Base-by-base conservation (phyloP, 257 asterid species). In the Ilex aquifolium region DNA sequence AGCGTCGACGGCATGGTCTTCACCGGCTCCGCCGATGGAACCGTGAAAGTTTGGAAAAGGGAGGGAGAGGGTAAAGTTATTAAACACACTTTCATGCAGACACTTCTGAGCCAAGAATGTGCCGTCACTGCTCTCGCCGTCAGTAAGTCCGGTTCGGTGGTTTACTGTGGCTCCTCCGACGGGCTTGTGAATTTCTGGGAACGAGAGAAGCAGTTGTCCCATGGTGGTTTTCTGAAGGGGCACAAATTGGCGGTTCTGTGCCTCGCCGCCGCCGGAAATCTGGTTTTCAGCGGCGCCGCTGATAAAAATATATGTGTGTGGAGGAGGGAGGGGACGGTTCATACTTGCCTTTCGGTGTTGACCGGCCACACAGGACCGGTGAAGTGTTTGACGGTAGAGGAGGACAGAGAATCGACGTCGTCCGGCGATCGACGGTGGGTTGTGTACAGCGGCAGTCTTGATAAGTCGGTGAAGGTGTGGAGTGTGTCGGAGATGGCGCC, bases 341-440 rank as follows among this genome's bases (percentile, higher is more conserved):
- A 88, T 57, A 75, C 74, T 1, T 86, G 95, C 39, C 74, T 86
- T 1, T 86, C 92, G 2, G 87, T 88, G 52, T 67, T 88, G 75
- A 79, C 88, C 0, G 96, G 92, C 40, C 96, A 88, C 67, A 79
- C 83, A 2, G 96, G 95, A n/a, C 96, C 96, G 9, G 96, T 88
- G 2, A 88, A 88, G 72, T 88, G 96, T 44, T 63, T 88, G 49
- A 80, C 88, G 9, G 88, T 74, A 59, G 88, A 83, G 65, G 79
- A 73, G 71, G 90, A 83, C 32, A 76, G 67, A n/a, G 71, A 70
- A 27, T 54, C 86, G 13, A 60, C 80, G 27, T 21, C 48, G 61
- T 60, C 27, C 3, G 70, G 64, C 15, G 82, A 83, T 7, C 77
- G 50, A 48, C 76, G 72, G 55, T 88, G 96, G 95, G 66, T 83